These are phyloP conservation scores for Lentinula sp. DNA, from an alignment of 768 basidiomycete species.

Conservation along the genomic window DNA sequence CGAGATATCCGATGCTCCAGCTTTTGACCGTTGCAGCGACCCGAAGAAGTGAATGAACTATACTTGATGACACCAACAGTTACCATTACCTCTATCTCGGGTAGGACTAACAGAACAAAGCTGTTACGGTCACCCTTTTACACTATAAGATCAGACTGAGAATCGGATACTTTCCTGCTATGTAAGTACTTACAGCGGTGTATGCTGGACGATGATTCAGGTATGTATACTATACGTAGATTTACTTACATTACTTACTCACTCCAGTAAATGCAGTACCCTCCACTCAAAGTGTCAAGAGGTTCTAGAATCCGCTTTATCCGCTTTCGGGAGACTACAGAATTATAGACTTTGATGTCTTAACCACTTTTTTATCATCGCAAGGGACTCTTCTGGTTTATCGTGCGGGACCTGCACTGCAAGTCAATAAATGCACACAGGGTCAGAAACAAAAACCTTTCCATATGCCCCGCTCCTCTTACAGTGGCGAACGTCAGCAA, in stretches of 20 bases:
- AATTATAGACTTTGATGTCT: not conserved
- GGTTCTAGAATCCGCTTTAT: too few species aligned
- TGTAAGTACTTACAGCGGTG: too few species aligned
- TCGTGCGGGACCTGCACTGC: slow-evolving; percentile 39
- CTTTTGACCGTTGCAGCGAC: not conserved
- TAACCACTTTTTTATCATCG: slow-evolving; percentile 48
- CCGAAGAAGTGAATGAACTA: not conserved
- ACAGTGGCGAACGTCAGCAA: slow-evolving; percentile 33
- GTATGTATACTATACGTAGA: not conserved
- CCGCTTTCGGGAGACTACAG: too few species aligned
- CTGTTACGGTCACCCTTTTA: too few species aligned
- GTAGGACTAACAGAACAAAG: not conserved
- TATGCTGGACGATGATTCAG: not conserved
- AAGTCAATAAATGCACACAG: not conserved
- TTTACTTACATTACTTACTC: not conserved
- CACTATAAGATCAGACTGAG: too few species aligned
- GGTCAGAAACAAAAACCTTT: slow-evolving; percentile 13
- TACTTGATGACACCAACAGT: too few species aligned
- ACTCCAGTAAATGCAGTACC: too few species aligned
- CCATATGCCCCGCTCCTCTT: slow-evolving; percentile 51
- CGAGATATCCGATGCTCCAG: too few species aligned
- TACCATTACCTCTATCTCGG: slow-evolving; percentile 3
- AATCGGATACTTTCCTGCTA: too few species aligned
- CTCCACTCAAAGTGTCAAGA: too few species aligned
- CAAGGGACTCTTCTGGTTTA: slow-evolving; percentile 42